Percentiles rank a stretch among this genome's conserved stretches.
Evolutionary conservation across 2,329 filamentous ascomycete species (phyloP).

Genomic region (Pseudogymnoascus sp.): DNA sequence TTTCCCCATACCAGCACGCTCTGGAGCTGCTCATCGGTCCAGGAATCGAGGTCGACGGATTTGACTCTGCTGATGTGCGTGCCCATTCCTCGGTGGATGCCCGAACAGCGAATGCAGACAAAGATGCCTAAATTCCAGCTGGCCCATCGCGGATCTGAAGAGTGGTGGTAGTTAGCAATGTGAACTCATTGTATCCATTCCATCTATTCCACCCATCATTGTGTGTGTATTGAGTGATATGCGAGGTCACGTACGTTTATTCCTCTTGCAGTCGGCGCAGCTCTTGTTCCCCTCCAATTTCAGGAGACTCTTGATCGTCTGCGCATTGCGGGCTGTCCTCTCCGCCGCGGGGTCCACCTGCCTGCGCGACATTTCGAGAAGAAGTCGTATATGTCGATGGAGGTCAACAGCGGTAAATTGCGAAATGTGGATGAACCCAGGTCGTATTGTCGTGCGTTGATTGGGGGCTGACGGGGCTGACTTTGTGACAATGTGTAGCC

Average conservation of each 20-base stretch:
- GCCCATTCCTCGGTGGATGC: slow-evolving; percentile 97
- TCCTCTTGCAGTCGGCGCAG: slow-evolving; percentile 97
- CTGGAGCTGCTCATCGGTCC: slow-evolving; percentile 96
- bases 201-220: background rate
- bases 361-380: slow-evolving; percentile 64
- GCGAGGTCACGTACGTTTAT: slow-evolving; percentile 67
- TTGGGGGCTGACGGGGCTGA: background rate
- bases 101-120: slow-evolving; percentile 95
- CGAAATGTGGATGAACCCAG: background rate
- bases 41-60: slow-evolving; percentile 93
- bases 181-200: background rate
- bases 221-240: background rate
- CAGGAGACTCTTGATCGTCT: slow-evolving; percentile 87
- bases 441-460: background rate
- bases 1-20: slow-evolving; percentile 96
- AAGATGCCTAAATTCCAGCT: slow-evolving; percentile 98
- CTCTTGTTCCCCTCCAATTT: slow-evolving; percentile 95
- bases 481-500: background rate
- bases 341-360: slow-evolving; percentile 71
- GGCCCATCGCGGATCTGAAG: slow-evolving; percentile 88
- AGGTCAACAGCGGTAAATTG: background rate
- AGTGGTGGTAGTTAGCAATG: slow-evolving; percentile 20
- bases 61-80: slow-evolving; percentile 98
- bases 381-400: background rate
- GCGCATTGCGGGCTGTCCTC: slow-evolving; percentile 85